phyloP scores from a whole-genome alignment of 345 rosid species.

The Ailanthus altissimus region DNA sequence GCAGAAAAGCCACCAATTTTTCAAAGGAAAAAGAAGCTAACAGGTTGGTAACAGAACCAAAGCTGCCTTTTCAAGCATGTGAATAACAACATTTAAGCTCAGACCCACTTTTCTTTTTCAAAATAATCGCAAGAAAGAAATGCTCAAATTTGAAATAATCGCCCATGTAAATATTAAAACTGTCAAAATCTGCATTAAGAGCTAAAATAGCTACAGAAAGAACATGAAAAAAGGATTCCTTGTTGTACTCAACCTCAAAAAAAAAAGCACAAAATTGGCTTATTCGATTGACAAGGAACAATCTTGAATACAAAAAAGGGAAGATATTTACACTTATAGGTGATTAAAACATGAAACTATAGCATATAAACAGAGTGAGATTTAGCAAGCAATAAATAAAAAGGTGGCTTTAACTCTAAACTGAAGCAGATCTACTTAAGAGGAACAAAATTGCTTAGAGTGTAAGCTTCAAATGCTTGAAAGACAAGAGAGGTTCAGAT shows the following conservation, averaged over 20 bases:
- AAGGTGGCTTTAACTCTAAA: slow-evolving; percentile 32
- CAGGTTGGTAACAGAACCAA: slow-evolving; percentile 32
- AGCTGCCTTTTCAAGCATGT: slow-evolving; percentile 27
- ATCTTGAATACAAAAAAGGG: neutral
- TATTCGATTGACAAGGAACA: neutral
- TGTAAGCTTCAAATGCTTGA: slow-evolving; percentile 40
- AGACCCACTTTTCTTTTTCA: slow-evolving; percentile 6
- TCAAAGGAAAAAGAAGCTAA: slow-evolving; percentile 27
- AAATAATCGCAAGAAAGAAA: neutral
- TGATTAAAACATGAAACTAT: slow-evolving; percentile 28
- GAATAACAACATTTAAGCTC: slow-evolving; percentile 30
- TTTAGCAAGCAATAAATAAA: slow-evolving; percentile 29
- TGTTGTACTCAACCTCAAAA: neutral
- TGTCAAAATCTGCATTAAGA: slow-evolving; percentile 5
- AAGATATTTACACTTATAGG: slow-evolving; percentile 22
- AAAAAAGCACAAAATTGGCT: slow-evolving; percentile 1
- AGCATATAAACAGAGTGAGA: slow-evolving; percentile 25
- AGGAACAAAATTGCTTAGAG: slow-evolving; percentile 35
- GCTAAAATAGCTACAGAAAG: slow-evolving; percentile 2
- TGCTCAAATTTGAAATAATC: neutral
- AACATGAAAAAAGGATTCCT: neutral
- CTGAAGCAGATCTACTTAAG: slow-evolving; percentile 39
- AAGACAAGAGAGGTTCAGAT: slow-evolving; percentile 39
- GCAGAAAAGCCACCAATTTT: slow-evolving; percentile 19
- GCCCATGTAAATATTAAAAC: neutral